phyloP scores from a whole-genome alignment of 345 rosid genomes.

The Syzygium grande region DNA sequence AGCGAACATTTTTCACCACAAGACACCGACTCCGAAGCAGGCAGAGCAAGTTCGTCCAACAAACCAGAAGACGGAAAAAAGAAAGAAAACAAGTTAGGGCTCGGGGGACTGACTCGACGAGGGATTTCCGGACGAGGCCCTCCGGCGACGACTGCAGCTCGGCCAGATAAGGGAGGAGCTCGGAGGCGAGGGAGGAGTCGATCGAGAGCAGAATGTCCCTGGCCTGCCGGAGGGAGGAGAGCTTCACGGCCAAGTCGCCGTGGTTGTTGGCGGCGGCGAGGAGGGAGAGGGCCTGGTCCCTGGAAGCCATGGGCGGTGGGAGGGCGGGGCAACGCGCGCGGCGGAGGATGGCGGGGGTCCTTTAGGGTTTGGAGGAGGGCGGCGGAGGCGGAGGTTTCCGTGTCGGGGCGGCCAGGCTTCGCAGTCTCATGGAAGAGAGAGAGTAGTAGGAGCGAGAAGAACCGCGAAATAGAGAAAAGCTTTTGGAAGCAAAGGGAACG shows the following conservation, averaged over 20 bases:
- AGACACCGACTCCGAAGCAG: neutral
- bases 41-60: neutral
- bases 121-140: conserved; percentile 61
- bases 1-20: neutral
- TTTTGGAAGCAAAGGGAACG: neutral
- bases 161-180: conserved; percentile 65
- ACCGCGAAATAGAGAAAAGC: neutral
- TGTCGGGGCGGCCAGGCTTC: neutral
- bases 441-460: neutral
- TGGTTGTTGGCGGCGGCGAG: conserved; percentile 77
- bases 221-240: conserved; percentile 80
- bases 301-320: conserved; percentile 15
- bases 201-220: conserved; percentile 57
- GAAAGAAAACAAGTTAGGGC: neutral
- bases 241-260: conserved; percentile 78
- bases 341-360: neutral
- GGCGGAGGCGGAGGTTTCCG: neutral
- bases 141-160: conserved; percentile 80
- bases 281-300: conserved; percentile 70
- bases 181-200: conserved; percentile 61
- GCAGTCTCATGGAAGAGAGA: neutral
- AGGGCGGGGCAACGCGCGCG: neutral
- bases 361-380: neutral
- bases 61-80: neutral
- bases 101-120: conserved; percentile 56